Evolutionary conservation across 1,284 basidiomycete genomes (phyloP), one percentile per base, ranked within the genome.

Genomic region (Trichosporon inkin): DNA sequence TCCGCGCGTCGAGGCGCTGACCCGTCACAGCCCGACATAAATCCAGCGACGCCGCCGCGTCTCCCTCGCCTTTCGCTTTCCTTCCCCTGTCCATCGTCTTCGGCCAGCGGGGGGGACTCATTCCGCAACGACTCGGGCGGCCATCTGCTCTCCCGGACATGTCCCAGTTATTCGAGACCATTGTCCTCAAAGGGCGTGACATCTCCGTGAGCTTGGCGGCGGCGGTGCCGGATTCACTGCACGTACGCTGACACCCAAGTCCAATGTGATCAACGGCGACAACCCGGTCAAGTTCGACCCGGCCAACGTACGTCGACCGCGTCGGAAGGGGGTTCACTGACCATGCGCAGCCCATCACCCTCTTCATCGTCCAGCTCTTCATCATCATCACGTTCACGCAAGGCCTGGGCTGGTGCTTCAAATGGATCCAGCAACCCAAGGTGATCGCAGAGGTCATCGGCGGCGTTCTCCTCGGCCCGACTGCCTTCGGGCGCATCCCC

Each of bases 361-460:
- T 92, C 76, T 92, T 90, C 87, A 86, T 92, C 67, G 89, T 93
- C 62, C 55, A 69, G 56, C 67, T 70, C 19, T 64, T 73, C 57
- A 83, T 91, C 65, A 91, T 92, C 79, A 83, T 92, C 64, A 78
- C 79, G 53, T 84, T 90, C 79, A 87, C 85, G 53, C 88, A 90
- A 69, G 68, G 88, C 6, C 83, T 93, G 13, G 82, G 85, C 2
- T 77, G 87, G 54, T 67, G 82, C 54, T 81, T 92, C 32, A 73
- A 79, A 32, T 85, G 83, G 55, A 84, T 92, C 59, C 84, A 86
- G 44, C 90, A 94, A 74, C 91, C 91, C 5, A 82, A 86, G 52
- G 91, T 94, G 68, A 92, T 93, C 61, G 87, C 90, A 59, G 91
- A 94, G 76, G 87, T 94, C 68, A 87, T 93, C 61, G 88, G 85